Evolutionary conservation across 371 early-diverging fungal genomes (phyloP).

Genomic region (Saksenaea oblongispora): DNA sequence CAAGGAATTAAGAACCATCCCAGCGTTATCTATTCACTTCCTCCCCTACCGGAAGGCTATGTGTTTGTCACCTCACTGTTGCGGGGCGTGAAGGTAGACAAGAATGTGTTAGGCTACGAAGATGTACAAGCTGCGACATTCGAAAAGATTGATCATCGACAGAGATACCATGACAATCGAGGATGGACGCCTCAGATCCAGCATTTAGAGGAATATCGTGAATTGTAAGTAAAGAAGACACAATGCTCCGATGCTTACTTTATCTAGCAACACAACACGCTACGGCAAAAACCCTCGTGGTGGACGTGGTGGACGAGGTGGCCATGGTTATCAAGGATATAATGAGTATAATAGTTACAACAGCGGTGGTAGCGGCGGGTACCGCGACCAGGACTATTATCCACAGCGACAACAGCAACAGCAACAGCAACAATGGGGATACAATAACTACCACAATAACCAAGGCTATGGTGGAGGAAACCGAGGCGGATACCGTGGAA

Average conservation of each 20-base stretch:
- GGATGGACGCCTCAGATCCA: conserved; percentile 49
- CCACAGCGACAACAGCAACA: conserved; percentile 2
- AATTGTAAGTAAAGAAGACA: conserved; percentile 25
- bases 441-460: conserved; percentile 12
- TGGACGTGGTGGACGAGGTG: conserved; percentile 16
- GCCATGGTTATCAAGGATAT: conserved; percentile 9
- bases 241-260: neutral
- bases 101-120: conserved; percentile 43
- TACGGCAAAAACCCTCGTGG: conserved; percentile 9
- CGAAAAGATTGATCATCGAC: conserved; percentile 40
- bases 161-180: conserved; percentile 26
- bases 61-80: conserved; percentile 52
- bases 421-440: neutral
- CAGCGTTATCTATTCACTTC: conserved; percentile 57
- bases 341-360: conserved; percentile 7
- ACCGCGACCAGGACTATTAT: conserved; percentile 2
- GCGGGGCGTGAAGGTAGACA: conserved; percentile 51
- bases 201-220: conserved; percentile 47
- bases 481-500: neutral
- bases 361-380: conserved; percentile 7
- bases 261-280: conserved; percentile 22
- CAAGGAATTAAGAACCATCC: neutral
- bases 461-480: neutral
- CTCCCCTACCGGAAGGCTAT: conserved; percentile 41
- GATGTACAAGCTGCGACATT: conserved; percentile 59